These are phyloP conservation scores for Dipodascopsis uninucleata DNA, from an alignment of 805 yeast genomes.

Conservation along the genomic window DNA sequence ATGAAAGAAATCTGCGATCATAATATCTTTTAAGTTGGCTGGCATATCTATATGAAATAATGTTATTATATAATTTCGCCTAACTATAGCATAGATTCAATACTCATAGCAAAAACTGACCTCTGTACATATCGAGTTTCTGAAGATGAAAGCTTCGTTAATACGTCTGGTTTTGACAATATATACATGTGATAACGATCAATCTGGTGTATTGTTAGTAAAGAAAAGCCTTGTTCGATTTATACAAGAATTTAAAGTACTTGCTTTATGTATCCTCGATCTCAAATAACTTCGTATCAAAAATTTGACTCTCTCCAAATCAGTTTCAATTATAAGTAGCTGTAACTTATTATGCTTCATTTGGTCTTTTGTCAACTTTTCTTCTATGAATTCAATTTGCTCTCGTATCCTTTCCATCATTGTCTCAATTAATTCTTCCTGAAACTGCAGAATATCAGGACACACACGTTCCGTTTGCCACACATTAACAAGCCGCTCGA, in stretches of 20 bases:
- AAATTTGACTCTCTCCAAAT: slow-evolving; percentile 80
- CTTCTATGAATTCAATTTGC: slow-evolving; percentile 60
- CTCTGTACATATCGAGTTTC: slow-evolving; percentile 65
- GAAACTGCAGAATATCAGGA: slow-evolving; percentile 81
- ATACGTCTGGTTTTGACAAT: slow-evolving; percentile 42
- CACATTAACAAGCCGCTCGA: slow-evolving; percentile 48
- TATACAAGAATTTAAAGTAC: not conserved
- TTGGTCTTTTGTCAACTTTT: slow-evolving; percentile 2
- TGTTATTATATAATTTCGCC: not conserved
- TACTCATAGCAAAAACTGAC: slow-evolving; percentile 8
- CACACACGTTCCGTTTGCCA: slow-evolving; percentile 85
- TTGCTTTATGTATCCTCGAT: slow-evolving; percentile 51
- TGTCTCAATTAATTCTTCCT: slow-evolving; percentile 54
- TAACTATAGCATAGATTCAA: slow-evolving; percentile 15
- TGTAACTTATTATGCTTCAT: slow-evolving; percentile 62
- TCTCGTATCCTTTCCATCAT: slow-evolving; percentile 57
- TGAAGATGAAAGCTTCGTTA: slow-evolving; percentile 48
- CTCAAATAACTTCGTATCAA: slow-evolving; percentile 77
- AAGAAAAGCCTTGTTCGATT: not conserved
- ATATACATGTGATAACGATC: slow-evolving; percentile 66
- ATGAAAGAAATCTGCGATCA: slow-evolving; percentile 59
- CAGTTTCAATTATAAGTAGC: slow-evolving; percentile 83
- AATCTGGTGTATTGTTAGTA: slow-evolving; percentile 43
- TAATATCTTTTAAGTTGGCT: slow-evolving; percentile 49
- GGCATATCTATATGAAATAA: slow-evolving; percentile 9